These are phyloP conservation scores for Stenogyne calaminthoides DNA, from an alignment of 305 asterid genomes.

Conservation along the genomic window DNA sequence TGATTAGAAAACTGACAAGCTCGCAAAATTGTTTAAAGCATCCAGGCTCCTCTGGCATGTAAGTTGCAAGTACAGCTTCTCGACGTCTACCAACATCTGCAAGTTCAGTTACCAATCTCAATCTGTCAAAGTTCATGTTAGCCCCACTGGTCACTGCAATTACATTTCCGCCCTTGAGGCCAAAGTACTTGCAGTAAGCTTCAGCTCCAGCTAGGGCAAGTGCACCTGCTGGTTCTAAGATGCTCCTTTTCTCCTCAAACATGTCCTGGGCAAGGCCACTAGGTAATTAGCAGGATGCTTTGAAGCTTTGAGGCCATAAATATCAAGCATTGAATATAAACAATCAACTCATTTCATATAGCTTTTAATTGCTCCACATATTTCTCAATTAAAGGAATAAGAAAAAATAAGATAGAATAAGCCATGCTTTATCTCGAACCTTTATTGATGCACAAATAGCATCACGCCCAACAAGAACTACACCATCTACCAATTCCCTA, in stretches of 20 bases:
- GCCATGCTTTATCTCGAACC: slow-evolving; percentile 37
- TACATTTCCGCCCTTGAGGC: slow-evolving; percentile 69
- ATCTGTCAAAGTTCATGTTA: slow-evolving; percentile 93
- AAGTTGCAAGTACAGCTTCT: slow-evolving; percentile 94
- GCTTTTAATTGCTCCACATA: neutral
- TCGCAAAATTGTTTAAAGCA: slow-evolving; percentile 78
- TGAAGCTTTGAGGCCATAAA: slow-evolving; percentile 14
- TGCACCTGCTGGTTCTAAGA: slow-evolving; percentile 96
- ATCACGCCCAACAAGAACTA: slow-evolving; percentile 93
- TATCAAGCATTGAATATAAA: slow-evolving; percentile 9
- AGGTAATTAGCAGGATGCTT: slow-evolving; percentile 8
- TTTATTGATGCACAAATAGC: slow-evolving; percentile 96
- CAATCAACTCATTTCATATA: neutral
- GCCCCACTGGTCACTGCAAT: slow-evolving; percentile 96
- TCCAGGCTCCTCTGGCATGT: slow-evolving; percentile 83
- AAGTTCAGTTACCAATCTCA: slow-evolving; percentile 95
- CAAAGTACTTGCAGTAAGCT: slow-evolving; percentile 87
- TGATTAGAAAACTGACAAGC: slow-evolving; percentile 53
- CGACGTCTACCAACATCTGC: slow-evolving; percentile 89
- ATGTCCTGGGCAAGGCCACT: slow-evolving; percentile 57
- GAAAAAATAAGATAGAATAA: neutral
- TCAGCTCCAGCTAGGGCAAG: slow-evolving; percentile 95
- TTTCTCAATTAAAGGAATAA: neutral
- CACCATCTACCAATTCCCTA: slow-evolving; percentile 76
- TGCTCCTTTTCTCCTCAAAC: slow-evolving; percentile 97